Evolutionary conservation across 2,329 filamentous ascomycete genomes (phyloP).

Genomic region (Oidium heveae): DNA sequence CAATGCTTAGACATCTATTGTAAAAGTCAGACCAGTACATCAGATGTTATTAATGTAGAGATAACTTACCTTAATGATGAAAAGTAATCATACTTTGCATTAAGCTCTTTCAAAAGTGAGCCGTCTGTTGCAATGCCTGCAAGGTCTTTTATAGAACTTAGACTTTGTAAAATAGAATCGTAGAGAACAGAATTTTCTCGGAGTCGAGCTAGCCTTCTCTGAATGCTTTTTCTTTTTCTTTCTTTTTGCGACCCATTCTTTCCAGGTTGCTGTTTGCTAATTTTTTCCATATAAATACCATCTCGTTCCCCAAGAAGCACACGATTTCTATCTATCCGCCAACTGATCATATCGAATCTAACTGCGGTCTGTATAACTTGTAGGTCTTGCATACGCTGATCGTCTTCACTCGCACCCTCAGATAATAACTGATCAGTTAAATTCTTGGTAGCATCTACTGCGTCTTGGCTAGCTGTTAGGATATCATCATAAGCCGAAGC

Average conservation of each 20-base stretch:
- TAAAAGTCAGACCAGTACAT: not conserved
- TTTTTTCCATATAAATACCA: slow-evolving; percentile 29
- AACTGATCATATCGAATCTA: slow-evolving; percentile 82
- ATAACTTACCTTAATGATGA: slow-evolving; percentile 51
- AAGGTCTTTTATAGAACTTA: slow-evolving; percentile 73
- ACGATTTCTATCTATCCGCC: slow-evolving; percentile 81
- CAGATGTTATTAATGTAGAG: not conserved
- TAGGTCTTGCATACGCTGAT: slow-evolving; percentile 70
- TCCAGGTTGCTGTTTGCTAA: slow-evolving; percentile 22
- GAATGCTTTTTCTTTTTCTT: slow-evolving; percentile 36
- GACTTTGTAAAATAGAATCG: slow-evolving; percentile 70
- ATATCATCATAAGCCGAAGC: slow-evolving; percentile 80
- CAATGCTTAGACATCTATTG: slow-evolving; percentile 51
- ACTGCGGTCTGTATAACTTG: slow-evolving; percentile 84
- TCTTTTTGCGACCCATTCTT: slow-evolving; percentile 27
- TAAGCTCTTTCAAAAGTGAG: slow-evolving; percentile 50
- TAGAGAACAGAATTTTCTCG: slow-evolving; percentile 77
- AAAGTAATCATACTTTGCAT: slow-evolving; percentile 61
- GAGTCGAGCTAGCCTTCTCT: slow-evolving; percentile 52
- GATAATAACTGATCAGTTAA: slow-evolving; percentile 73
- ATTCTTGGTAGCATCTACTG: slow-evolving; percentile 75
- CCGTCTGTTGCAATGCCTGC: slow-evolving; percentile 73
- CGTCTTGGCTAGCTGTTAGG: slow-evolving; percentile 74
- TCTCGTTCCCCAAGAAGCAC: slow-evolving; percentile 67
- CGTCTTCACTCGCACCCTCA: slow-evolving; percentile 64